Percentiles rank a stretch among this genome's conserved stretches.
Conservation (phyloP, 176 grass and related monocot species). For the Areca catechu region DNA sequence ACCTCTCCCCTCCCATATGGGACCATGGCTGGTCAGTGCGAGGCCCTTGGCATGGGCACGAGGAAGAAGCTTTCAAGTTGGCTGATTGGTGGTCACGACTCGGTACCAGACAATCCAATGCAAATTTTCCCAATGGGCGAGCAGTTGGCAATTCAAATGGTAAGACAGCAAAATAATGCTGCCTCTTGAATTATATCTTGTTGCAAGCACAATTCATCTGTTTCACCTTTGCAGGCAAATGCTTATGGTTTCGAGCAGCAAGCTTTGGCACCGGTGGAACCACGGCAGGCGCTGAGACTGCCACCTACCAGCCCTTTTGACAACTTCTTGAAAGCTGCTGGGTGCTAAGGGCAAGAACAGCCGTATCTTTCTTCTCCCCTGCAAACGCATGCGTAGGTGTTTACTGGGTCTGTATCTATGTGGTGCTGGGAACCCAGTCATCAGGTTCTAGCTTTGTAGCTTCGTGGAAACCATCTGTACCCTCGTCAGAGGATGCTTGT, state of each 20-base stretch:
- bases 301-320: conserved; percentile 86
- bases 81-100: conserved; percentile 59
- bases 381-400: background rate
- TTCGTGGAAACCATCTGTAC: too few relatives aligned
- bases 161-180: conserved; percentile 10
- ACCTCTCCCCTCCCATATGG: conserved; percentile 86
- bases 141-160: conserved; percentile 43
- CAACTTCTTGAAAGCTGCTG: conserved; percentile 70
- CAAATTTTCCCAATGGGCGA: conserved; percentile 26
- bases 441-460: too few relatives aligned
- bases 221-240: conserved; percentile 38
- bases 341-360: too few relatives aligned
- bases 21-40: conserved; percentile 88
- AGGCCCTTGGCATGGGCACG: conserved; percentile 71
- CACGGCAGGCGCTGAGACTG: conserved; percentile 49
- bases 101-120: conserved; percentile 33
- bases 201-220: too few relatives aligned
- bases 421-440: too few relatives aligned
- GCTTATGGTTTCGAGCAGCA: conserved; percentile 28
- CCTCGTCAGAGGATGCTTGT: too few relatives aligned
- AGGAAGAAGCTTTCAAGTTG: conserved; percentile 95
- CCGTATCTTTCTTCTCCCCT: background rate
- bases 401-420: too few relatives aligned
- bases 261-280: conserved; percentile 22
- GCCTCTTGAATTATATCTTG: too few relatives aligned